Evolutionary conservation across 2,329 filamentous ascomycete species (phyloP), one percentile per base, ranked within the genome.

Genomic region (Stachybotrys chartarum): DNA sequence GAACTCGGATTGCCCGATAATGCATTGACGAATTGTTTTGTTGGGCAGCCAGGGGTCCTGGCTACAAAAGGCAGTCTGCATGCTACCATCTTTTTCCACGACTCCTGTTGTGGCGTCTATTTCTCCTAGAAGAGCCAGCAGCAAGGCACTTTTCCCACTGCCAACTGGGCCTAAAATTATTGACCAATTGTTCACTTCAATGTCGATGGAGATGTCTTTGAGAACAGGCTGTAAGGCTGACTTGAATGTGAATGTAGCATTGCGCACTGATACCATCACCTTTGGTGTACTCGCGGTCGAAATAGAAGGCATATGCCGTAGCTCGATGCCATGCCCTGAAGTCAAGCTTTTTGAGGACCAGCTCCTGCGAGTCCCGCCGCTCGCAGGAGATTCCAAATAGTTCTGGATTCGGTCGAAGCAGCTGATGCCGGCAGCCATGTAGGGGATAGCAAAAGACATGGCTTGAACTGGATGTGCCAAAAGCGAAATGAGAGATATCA

Each of bases 51-150:
- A 66, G 3, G 64, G 66, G 0, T 63, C 64, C 44, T 71, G 69
- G 16, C 68, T 67, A 46, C 69, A 71, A 54, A 68, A 71, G 4
- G 66, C 68, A 7, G 70, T 63, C 2, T 52, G 57, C 2, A 61
- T 57, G 1, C 53, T 55, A 0, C 57, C 55, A 0, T 64, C 35
- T 6, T 14, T 10, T 42, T 42, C 35, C 35, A 42, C 35, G 14
- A 14, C 14, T 42, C 35, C 35, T 3, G 35, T 14, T 14, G 35
- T 42, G 10, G 14, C 5, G 35, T 42, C 5, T 10, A 42, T 10
- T 42, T 42, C 35, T 11, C 35, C 35, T 14, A 42, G 14, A 42
- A 42, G 35, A 11, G 35, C 35, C 35, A 42, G 5, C 35, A 42
- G 35, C 35, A 42, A 42, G 3, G 35, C 35, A 42, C 3, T 42